Evolutionary conservation across 2,329 filamentous ascomycete species (phyloP), one percentile per base, ranked within the genome.

Genomic region (Tolypocladium paradoxum): DNA sequence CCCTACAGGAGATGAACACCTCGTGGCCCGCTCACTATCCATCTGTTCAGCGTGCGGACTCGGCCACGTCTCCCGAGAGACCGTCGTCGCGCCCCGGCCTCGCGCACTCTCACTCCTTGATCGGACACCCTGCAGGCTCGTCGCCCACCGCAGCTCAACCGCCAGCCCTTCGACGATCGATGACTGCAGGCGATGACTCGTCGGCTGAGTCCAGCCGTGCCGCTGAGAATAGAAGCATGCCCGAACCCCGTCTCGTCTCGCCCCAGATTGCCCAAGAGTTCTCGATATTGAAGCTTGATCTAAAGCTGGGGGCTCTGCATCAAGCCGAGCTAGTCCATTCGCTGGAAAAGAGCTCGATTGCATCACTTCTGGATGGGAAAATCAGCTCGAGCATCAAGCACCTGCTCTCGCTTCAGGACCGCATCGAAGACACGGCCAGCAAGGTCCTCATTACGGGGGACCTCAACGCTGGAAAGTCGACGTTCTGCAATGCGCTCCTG

Each of bases 361-460:
- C 93, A 0, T 86, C 91, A 1, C 74, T 99, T 2, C 74, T 99
- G 38, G 92, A 97, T 67, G 91, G 90, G 29, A 96, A 96, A 70
- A 96, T 99, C 62, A 87, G 85, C 62, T 89, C 93, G 56, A 96
- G 90, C 67, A 87, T 97, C 65, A 90, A 90, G 62, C 93, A 99
- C 69, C 78, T 99, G 1, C 78, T 89, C 53, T 84, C 88, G 0
- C 76, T 99, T 35, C 84, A 90, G 55, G 93, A 97, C 60, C 85
- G 93, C 51, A 99, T 99, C 57, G 93, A 97, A 67, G 93, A 99
- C 69, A 97, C 90, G 0, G 89, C 92, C 5, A 97, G 92, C 71
- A 99, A 99, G 69, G 93, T 99, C 1, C 73, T 99, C 54, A 85
- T 99, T 20, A 99, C 93, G 0, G 93, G 93, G 64, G 93, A 99